A percentile compares a stretch with the other conserved stretches of the same genome.
Conservation (phyloP, 2,329 filamentous ascomycete genomes). For the Talaromyces sp. region DNA sequence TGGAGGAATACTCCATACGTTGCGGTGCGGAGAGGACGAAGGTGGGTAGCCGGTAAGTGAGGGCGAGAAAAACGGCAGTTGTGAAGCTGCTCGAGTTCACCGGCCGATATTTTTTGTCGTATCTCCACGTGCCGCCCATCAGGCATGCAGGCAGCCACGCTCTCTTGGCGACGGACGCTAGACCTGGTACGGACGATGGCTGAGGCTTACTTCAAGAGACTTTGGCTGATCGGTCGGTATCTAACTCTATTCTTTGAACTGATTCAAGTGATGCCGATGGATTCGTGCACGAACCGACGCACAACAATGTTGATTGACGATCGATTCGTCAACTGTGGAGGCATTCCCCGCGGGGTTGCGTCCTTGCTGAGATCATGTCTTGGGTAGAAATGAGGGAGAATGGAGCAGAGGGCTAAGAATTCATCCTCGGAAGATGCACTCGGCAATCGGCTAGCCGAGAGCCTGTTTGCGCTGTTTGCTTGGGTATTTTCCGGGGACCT, state of each 20-base stretch:
- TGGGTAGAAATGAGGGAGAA: neutral
- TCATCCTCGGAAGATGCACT: neutral
- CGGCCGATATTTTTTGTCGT: neutral
- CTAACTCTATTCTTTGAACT: neutral
- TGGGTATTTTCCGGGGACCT: neutral
- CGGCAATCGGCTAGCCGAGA: neutral
- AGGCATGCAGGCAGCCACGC: neutral
- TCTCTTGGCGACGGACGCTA: neutral
- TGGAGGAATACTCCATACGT: neutral
- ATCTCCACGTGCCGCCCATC: neutral
- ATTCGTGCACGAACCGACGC: neutral
- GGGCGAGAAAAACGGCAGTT: neutral
- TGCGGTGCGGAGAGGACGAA: neutral
- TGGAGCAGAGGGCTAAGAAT: neutral
- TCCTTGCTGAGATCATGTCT: neutral
- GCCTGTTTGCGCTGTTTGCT: neutral
- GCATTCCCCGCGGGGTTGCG: neutral
- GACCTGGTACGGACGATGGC: neutral
- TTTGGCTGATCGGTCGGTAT: neutral
- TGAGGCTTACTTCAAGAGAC: neutral
- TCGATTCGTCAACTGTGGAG: neutral
- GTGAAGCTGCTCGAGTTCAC: neutral
- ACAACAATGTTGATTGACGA: neutral
- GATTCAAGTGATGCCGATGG: neutral
- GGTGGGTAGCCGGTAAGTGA: neutral